Conservation (phyloP, 176 grass and related monocot species). For the Otatea glauca region DNA sequence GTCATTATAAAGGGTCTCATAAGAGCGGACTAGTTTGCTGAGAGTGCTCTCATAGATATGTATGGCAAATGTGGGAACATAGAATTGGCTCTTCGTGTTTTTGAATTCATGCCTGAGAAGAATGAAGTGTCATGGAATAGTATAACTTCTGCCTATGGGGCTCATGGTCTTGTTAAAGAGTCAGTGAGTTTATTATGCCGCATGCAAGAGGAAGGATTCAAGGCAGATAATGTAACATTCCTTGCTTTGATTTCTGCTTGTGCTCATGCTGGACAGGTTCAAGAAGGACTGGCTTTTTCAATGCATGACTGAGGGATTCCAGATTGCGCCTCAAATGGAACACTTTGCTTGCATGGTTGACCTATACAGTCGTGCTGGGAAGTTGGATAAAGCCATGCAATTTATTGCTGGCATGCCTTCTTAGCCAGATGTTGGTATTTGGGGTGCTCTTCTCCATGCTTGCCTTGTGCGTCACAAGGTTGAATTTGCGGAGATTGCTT, state of each 20-base stretch:
- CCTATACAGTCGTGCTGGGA: too few species aligned
- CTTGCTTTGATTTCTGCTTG: conserved; percentile 84
- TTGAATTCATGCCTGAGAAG: conserved; percentile 73
- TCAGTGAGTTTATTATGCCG: conserved; percentile 54
- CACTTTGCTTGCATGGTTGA: too few species aligned
- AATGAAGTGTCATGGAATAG: conserved; percentile 95
- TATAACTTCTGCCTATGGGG: conserved; percentile 83
- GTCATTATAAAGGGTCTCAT: conserved; percentile 66
- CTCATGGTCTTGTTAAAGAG: conserved; percentile 78
- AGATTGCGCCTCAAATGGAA: conserved; percentile 70
- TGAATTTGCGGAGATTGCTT: too few species aligned
- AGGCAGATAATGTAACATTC: conserved; percentile 80
- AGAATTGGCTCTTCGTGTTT: conserved; percentile 65
- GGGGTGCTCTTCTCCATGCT: too few species aligned
- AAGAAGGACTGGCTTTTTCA: conserved; percentile 73
- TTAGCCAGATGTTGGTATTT: too few species aligned
- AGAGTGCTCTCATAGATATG: too few species aligned
- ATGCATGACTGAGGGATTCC: conserved; percentile 60
- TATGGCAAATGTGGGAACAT: conserved; percentile 80
- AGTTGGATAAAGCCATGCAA: too few species aligned
- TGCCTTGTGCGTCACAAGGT: too few species aligned
- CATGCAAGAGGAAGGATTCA: conserved; percentile 77
- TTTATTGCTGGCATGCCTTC: too few species aligned
- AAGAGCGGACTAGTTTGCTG: too few species aligned
- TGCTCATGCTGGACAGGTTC: conserved; percentile 73